Evolutionary conservation across 805 yeast species (phyloP).

Genomic region (Starmerella vaccinii): DNA sequence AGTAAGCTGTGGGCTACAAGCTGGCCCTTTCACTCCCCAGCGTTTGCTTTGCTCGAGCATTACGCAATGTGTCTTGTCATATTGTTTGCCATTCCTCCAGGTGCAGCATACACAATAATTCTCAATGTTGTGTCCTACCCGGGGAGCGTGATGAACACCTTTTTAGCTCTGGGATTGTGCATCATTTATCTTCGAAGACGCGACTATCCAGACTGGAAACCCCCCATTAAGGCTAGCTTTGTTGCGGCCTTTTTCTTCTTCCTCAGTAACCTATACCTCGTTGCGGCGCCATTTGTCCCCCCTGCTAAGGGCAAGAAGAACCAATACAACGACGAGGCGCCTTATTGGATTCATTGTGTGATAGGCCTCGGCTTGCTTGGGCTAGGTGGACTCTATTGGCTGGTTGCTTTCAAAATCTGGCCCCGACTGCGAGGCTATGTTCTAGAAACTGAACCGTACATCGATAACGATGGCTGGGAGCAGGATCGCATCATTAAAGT

Average conservation of each 20-base stretch:
- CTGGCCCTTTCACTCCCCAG: constrained; percentile 64
- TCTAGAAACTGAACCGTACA: constrained; percentile 15
- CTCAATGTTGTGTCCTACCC: constrained; percentile 74
- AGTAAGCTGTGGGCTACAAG: constrained; percentile 59
- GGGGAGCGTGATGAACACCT: constrained; percentile 59
- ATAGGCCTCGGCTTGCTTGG: constrained; percentile 64
- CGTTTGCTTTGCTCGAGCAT: constrained; percentile 63
- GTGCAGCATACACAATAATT: constrained; percentile 76
- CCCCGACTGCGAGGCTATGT: constrained; percentile 36
- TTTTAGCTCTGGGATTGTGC: constrained; percentile 53
- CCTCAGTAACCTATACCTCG: constrained; percentile 54
- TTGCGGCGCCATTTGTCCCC: constrained; percentile 71
- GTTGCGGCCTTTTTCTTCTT: constrained; percentile 49
- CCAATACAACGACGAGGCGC: constrained; percentile 50
- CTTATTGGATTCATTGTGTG: constrained; percentile 71
- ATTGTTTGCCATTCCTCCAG: constrained; percentile 72
- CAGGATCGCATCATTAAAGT: not conserved
- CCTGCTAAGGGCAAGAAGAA: constrained; percentile 41
- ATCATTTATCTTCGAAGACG: constrained; percentile 39
- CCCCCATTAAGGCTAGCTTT: constrained; percentile 40
- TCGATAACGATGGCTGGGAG: constrained; percentile 16
- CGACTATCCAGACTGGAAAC: constrained; percentile 43
- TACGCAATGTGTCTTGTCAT: constrained; percentile 65
- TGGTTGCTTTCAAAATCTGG: constrained; percentile 47
- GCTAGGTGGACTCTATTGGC: constrained; percentile 51